These are phyloP conservation scores for Xylaria sp. DNA, from an alignment of 2,329 filamentous ascomycete genomes.

Conservation along the genomic window DNA sequence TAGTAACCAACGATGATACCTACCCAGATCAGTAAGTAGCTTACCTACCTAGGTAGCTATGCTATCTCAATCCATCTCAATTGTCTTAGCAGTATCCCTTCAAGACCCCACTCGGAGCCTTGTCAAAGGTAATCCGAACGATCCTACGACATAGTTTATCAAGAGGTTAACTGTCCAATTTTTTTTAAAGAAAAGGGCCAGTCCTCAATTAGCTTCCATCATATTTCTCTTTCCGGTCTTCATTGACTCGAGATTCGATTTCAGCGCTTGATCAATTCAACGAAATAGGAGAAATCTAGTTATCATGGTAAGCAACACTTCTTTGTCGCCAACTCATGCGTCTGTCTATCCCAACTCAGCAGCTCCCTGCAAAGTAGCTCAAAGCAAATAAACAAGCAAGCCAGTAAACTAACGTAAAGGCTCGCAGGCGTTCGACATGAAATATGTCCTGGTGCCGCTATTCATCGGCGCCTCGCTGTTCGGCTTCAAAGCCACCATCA, in stretches of 20 bases:
- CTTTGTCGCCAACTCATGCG: not conserved
- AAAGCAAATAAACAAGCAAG: not conserved
- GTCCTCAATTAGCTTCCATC: not conserved
- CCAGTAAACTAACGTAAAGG: not conserved
- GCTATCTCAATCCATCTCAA: too few relatives aligned
- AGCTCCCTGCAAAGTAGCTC: not conserved
- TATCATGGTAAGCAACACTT: constrained; percentile 31
- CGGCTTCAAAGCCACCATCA: constrained; percentile 40
- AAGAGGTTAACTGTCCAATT: not conserved
- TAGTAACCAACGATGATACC: too few relatives aligned
- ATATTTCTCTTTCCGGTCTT: not conserved
- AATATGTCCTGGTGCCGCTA: constrained; percentile 40
- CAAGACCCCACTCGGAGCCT: constrained; percentile 1
- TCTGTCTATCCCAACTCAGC: not conserved
- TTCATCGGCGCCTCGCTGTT: constrained; percentile 43
- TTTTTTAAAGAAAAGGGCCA: not conserved
- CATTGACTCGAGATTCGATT: not conserved
- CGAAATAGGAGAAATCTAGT: constrained; percentile 6
- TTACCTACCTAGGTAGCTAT: too few relatives aligned
- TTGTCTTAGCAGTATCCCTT: not conserved
- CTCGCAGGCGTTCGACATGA: constrained; percentile 32
- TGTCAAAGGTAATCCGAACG: not conserved
- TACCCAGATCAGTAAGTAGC: too few relatives aligned
- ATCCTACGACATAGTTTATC: not conserved
- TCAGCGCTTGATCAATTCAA: constrained; percentile 9